A percentile compares a stretch with the other conserved stretches of the same genome.
Conservation (phyloP, 73 alveolate genomes). For the Urostyla sp. region DNA sequence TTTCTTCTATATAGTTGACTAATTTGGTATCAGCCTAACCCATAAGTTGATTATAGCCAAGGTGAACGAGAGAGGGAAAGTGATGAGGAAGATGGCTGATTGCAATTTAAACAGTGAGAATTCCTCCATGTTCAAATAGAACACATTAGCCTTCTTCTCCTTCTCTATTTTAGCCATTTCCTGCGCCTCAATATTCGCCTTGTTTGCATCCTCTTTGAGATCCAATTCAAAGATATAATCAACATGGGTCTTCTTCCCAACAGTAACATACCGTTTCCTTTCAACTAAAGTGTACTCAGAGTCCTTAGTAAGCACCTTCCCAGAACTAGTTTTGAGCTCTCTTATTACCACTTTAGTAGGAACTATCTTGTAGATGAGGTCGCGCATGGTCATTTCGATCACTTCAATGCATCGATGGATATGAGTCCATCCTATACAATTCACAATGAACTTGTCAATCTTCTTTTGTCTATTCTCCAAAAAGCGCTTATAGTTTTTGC, state of each 20-base stretch:
- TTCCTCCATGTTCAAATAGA: conserved; percentile 60
- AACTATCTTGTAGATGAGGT: conserved; percentile 61
- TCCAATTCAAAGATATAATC: conserved; percentile 65
- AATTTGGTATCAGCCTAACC: conserved; percentile 52
- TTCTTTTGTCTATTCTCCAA: conserved; percentile 71
- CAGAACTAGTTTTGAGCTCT: conserved; percentile 62
- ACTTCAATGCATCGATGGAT: conserved; percentile 74
- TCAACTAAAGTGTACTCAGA: conserved; percentile 69
- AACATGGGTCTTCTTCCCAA: conserved; percentile 71
- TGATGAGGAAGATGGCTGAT: conserved; percentile 47
- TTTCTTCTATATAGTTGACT: neutral
- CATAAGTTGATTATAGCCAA: conserved; percentile 56
- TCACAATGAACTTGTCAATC: conserved; percentile 70
- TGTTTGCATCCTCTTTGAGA: conserved; percentile 55
- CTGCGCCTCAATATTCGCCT: conserved; percentile 20
- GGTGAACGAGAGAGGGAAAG: conserved; percentile 62
- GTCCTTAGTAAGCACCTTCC: conserved; percentile 64
- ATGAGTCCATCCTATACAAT: conserved; percentile 74
- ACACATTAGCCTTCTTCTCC: conserved; percentile 29
- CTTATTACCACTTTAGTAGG: conserved; percentile 71
- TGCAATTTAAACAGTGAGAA: conserved; percentile 58
- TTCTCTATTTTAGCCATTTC: conserved; percentile 28
- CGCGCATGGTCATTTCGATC: conserved; percentile 70
- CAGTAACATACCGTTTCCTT: conserved; percentile 62
- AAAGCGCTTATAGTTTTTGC: conserved; percentile 66